Percentiles rank a stretch among this genome's conserved stretches.
Evolutionary conservation across 805 yeast genomes (phyloP).

Genomic region (Lipomyces mesembrius): DNA sequence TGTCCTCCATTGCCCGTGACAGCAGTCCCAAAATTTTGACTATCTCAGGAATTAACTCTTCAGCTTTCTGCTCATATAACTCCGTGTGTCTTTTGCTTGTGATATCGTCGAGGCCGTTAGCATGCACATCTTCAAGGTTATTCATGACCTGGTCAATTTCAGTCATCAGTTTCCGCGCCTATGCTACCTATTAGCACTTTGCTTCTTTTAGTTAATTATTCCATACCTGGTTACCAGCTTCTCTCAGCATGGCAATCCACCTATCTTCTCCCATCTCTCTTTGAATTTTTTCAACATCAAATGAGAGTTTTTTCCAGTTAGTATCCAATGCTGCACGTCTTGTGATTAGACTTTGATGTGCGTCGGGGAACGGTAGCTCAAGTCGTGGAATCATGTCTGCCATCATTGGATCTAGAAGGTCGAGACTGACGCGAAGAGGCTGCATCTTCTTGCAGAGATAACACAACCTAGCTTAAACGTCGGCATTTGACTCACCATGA

Average conservation of each 20-base stretch:
- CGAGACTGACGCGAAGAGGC: constrained; percentile 28
- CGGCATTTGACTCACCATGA: neutral
- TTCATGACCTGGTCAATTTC: constrained; percentile 16
- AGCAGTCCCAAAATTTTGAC: constrained; percentile 20
- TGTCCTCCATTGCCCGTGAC: constrained; percentile 17
- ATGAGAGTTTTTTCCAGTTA: constrained; percentile 22
- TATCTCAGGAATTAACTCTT: constrained; percentile 16
- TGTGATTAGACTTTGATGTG: constrained; percentile 6
- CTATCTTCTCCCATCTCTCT: constrained; percentile 31
- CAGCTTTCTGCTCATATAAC: constrained; percentile 17
- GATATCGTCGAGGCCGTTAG: neutral
- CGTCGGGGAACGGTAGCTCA: constrained; percentile 8
- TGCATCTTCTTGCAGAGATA: constrained; percentile 19
- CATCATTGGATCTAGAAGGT: constrained; percentile 19
- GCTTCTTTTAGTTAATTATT: neutral
- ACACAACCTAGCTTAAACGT: constrained; percentile 14
- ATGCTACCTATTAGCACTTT: neutral
- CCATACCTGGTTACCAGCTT: constrained; percentile 19
- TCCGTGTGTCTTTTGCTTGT: neutral
- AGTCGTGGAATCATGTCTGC: constrained; percentile 14
- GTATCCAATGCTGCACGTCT: constrained; percentile 8
- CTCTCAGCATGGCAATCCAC: constrained; percentile 22
- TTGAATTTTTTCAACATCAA: constrained; percentile 9
- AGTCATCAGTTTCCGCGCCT: constrained; percentile 24
- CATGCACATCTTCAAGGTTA: constrained; percentile 7